Evolutionary conservation across 75 land plant genomes (phyloP), one percentile per base, ranked within the genome.

Genomic region (Pseudotsuga menziesii): DNA sequence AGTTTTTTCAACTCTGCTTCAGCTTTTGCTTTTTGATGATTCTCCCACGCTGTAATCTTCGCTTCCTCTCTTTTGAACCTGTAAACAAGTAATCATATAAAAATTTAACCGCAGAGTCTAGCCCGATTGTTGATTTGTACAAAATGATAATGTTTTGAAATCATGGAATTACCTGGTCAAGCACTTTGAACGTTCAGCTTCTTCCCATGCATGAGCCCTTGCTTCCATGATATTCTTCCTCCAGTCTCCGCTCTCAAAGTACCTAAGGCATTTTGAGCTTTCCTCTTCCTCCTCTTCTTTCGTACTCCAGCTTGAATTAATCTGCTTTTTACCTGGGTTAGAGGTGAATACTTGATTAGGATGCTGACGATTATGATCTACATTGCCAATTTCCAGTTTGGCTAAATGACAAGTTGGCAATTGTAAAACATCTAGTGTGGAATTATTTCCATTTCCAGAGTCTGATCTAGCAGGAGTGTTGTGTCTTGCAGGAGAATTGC

Each of bases 1-100:
- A 95, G 86, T 77, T 89, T 91, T 56, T 89, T 59, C 74, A 95
- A 88, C 56, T 85, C 94, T 14, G 98, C 96, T 84, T 95, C 98
- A 70, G 96, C 98, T 82, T 95, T 95, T 74, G 98, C 96, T 77
- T 93, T 95, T 80, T 93, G 97, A 80, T 93, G 84, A 64, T 93
- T 95, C 76, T 95, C 96, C 98, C 98, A 95, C 7, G 98, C 98
- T 25, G 86, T 88, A 57, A 95, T 95, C 83, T 88, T 95, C n/a
- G 93, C 90, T 70, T 91, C 98, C 78, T 95, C 98, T 82, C 96
- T 81, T 76, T 82, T 88, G 69, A 76, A 80, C 77, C 94, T 94
- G 87, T 22, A 57, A 67, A 54, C 25, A 29, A 57, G 56, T 41
- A 8, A 74, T n/a, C 1, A n/a, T 48, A 48, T 48, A 22, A 15